Conservation (phyloP, 176 grass and related monocot species). For the Themeda triandra region DNA sequence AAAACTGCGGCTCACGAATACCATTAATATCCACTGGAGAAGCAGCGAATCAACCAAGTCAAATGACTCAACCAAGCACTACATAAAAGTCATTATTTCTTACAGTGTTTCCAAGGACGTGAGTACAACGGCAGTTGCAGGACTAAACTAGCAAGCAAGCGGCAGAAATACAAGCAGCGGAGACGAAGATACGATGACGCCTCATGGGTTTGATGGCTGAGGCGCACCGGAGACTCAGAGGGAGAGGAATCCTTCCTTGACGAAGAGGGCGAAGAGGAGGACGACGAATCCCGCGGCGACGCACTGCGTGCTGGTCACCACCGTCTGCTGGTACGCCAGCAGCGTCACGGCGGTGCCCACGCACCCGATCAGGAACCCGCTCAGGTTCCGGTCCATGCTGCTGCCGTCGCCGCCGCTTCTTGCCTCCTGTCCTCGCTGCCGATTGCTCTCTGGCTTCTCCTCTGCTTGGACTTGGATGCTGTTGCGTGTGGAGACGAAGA, state of each 20-base stretch:
- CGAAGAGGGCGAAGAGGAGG: slow-evolving; percentile 68
- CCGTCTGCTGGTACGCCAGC: slow-evolving; percentile 73
- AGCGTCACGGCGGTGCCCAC: slow-evolving; percentile 77
- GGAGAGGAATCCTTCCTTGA: slow-evolving; percentile 96
- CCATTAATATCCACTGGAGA: no score
- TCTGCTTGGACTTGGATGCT: slow-evolving; percentile 4
- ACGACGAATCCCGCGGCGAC: slow-evolving; percentile 61
- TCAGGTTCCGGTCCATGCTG: slow-evolving; percentile 62
- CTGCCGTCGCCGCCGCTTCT: background rate
- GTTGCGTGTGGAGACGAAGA: slow-evolving; percentile 4
- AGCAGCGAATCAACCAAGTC: background rate
- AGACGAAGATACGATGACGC: background rate
- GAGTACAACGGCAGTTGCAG: background rate
- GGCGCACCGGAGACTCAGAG: slow-evolving; percentile 32
- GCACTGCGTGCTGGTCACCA: slow-evolving; percentile 80
- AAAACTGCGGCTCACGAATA: no score
- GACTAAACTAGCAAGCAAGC: background rate
- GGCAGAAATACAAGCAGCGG: background rate
- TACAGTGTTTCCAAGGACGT: background rate
- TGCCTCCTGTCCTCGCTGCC: background rate
- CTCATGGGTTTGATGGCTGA: background rate
- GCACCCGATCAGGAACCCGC: slow-evolving; percentile 83
- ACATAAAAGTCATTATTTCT: background rate
- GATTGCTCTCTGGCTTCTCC: background rate
- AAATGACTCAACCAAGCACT: background rate